Evolutionary conservation across 768 basidiomycete genomes (phyloP), one percentile per base, ranked within the genome.

Genomic region (Rickenella mellea): DNA sequence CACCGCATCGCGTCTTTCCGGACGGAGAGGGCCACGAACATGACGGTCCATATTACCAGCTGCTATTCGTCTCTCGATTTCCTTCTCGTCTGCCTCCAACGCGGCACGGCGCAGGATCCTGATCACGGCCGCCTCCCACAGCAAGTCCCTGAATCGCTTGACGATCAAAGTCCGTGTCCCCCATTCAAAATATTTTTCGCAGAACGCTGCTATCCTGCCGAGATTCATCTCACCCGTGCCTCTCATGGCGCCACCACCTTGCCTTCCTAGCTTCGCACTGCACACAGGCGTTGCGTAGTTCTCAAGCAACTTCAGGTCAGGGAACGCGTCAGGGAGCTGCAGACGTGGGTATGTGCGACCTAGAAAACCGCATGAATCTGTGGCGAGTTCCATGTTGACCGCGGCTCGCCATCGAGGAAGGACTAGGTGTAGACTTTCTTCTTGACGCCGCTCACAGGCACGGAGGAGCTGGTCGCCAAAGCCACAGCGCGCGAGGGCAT

Each of bases 71-170:
- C 49, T 53, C 4, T 44, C 42, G 44, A 48, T 46, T 42, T 63
- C 60, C 42, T 49, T 56, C 28, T 54, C 43, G 57, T 66, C 59
- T 14, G 54, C 44, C 45, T 59, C 50, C 52, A 63, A 33, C 48
- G 56, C 48, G 46, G 52, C 45, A 42, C 55, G 38, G 49, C 55
- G 30, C 6, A 55, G 37, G 2, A 55, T 44, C 15, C 47, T 42
- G 31, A 56, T 51, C 17, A 55, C 49, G 14, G 48, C 46, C 2
- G 50, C 50, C 14, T 52, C 47, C 47, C 48, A 56, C 32, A 56
- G 8, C n/a, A 57, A 39, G 24, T 46, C 43, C 15, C 45, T 33
- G 41, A 59, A 54, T 7, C 52, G 47, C 15, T 55, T 46, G 5
- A 56, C 27, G 37, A 59, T 51, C 10, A 21, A 26, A 26, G 51